A percentile compares a stretch with the other conserved stretches of the same genome.
phyloP scores from a whole-genome alignment of 148 eudicot species.

The Camellia granthamiana region DNA sequence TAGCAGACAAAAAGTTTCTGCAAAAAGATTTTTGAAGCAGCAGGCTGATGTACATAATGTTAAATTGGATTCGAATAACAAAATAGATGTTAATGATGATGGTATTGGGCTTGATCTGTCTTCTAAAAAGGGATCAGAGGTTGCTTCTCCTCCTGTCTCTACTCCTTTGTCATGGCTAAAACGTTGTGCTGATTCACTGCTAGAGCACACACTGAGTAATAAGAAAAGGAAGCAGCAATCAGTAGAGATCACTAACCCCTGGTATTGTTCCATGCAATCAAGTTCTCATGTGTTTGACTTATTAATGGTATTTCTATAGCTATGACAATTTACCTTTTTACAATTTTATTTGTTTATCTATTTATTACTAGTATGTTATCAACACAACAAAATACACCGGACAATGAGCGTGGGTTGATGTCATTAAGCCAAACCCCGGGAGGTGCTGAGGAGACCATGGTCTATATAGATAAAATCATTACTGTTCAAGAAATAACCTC shows the following conservation, averaged over 20 bases:
- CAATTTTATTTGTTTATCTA: slow-evolving; percentile 2
- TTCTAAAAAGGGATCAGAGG: slow-evolving; percentile 23
- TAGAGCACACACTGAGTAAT: slow-evolving; percentile 40
- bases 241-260: slow-evolving; percentile 18
- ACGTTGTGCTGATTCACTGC: slow-evolving; percentile 52
- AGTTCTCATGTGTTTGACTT: not conserved
- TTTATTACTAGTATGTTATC: slow-evolving; percentile 19
- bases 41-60: slow-evolving; percentile 21
- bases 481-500: slow-evolving; percentile 39
- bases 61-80: slow-evolving; percentile 22
- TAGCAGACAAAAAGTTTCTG: slow-evolving; percentile 22
- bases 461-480: slow-evolving; percentile 45
- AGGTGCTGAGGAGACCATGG: slow-evolving; percentile 41
- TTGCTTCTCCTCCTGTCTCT: slow-evolving; percentile 49
- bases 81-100: slow-evolving; percentile 10
- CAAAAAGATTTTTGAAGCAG: slow-evolving; percentile 36
- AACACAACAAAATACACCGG: slow-evolving; percentile 10
- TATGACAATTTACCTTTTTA: not conserved
- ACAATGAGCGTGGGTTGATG: slow-evolving; percentile 21
- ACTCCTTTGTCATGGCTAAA: slow-evolving; percentile 70
- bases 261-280: slow-evolving; percentile 22
- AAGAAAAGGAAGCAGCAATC: slow-evolving; percentile 59
- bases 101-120: slow-evolving; percentile 21
- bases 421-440: slow-evolving; percentile 22
- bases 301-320: not conserved